Conservation (phyloP, 805 yeast species). For the Suhomyces prunicola region DNA sequence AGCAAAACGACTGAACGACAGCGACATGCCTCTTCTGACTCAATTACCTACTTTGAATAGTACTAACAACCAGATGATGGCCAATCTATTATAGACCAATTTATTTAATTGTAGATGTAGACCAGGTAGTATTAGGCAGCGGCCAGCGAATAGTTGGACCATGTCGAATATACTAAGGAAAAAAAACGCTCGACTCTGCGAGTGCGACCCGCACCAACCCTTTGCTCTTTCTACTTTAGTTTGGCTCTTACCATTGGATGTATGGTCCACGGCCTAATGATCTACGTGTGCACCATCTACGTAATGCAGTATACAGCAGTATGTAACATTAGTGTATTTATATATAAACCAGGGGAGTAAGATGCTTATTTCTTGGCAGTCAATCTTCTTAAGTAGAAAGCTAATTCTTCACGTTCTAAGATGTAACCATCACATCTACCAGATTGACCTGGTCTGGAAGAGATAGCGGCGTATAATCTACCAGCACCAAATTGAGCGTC, state of each 20-base stretch:
- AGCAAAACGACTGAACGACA: conserved; percentile 13
- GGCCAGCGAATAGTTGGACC: too few relatives aligned
- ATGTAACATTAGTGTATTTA: conserved; percentile 4
- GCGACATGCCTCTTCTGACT: conserved; percentile 18
- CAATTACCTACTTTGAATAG: neutral
- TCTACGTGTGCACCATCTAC: too few relatives aligned
- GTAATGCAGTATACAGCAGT: neutral
- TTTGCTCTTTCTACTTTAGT: too few relatives aligned
- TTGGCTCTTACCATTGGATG: too few relatives aligned
- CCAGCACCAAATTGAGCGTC: conserved; percentile 98
- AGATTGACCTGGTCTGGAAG: conserved; percentile 99
- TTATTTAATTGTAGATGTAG: neutral
- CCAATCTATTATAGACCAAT: too few relatives aligned
- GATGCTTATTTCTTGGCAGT: conserved; percentile 90
- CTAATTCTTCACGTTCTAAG: conserved; percentile 99
- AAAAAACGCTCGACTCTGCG: too few relatives aligned
- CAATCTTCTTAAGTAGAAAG: conserved; percentile 99
- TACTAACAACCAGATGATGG: neutral
- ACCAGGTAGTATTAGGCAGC: neutral
- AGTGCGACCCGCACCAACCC: too few relatives aligned
- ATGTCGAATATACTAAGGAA: too few relatives aligned
- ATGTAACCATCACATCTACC: conserved; percentile 99
- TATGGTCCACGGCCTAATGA: too few relatives aligned
- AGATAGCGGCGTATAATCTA: conserved; percentile 96
- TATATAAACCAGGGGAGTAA: conserved; percentile 1